Evolutionary conservation across 129 eudicot species (phyloP), one percentile per base, ranked within the genome.

Genomic region (Flaveria robusta): DNA sequence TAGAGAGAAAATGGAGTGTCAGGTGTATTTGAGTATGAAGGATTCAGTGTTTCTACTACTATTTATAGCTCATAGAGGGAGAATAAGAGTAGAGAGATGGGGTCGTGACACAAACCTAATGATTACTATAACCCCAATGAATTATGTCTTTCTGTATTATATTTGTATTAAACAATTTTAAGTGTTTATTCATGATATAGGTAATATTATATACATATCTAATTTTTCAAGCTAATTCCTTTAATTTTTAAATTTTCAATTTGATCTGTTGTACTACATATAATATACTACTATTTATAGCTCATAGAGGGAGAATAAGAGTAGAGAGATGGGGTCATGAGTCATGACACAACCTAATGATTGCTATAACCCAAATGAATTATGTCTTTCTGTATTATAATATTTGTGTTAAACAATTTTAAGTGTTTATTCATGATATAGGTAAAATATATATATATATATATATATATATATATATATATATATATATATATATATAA

Each of bases 221-320:
- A 29, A 29, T 29, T 29, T 24, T 29, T 29, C 34, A 3, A 29
- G 34, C 34, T 29, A 3, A 0, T 3, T 5, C 5, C 34, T 29
- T 4, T 29, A 29, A 29, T 29, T 29, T 29, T 5, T 29, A 29
- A 29, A 29, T 29, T 29, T 29, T 4, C 4, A 0, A 29, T 29
- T 29, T 29, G 0, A 29, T 29, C 34, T n/a, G n/a, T n/a, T n/a
- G n/a, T n/a, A n/a, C n/a, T n/a, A n/a, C n/a, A n/a, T n/a, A n/a
- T n/a, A n/a, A n/a, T n/a, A n/a, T 22, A 39, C 56, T 9, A 39
- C 18, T 67, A 77, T 77, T 77, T 77, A 77, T 77, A 76, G 79
- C 43, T 51, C 18, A 59, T 2, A 24, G n/a, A 60, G 37, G 26
- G 10, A 51, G n/a, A 46, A 10, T 4, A 12, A 46, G 51, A 9